phyloP scores from a whole-genome alignment of 2,329 filamentous ascomycete species.

The Didymella lethalis region DNA sequence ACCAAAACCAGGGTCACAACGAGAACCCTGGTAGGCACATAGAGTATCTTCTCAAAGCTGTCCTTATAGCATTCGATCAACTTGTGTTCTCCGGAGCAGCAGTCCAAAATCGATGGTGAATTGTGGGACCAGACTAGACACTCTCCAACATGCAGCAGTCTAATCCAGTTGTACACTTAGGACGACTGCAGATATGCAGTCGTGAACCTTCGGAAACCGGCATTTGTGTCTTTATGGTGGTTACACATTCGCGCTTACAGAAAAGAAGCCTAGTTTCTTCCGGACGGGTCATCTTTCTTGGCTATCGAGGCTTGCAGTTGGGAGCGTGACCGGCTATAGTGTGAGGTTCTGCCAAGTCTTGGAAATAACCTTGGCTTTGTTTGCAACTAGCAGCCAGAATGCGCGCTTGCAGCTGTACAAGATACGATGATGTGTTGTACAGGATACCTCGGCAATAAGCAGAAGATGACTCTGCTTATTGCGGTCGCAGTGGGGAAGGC shows the following conservation, averaged over 20 bases:
- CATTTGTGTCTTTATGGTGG: too few relatives aligned
- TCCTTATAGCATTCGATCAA: too few relatives aligned
- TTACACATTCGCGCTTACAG: neutral
- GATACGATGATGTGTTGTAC: neutral
- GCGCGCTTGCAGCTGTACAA: neutral
- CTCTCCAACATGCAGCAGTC: too few relatives aligned
- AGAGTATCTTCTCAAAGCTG: too few relatives aligned
- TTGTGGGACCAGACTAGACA: too few relatives aligned
- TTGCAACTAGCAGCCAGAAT: neutral
- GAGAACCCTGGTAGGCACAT: neutral
- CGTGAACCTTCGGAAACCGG: neutral
- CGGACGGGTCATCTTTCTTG: neutral
- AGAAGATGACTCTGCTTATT: neutral
- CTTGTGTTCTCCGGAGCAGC: too few relatives aligned
- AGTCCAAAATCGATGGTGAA: too few relatives aligned
- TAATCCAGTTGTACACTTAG: too few relatives aligned
- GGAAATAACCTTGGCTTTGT: neutral
- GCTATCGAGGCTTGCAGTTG: neutral
- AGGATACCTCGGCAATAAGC: neutral
- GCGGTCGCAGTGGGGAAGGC: neutral
- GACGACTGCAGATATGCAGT: neutral
- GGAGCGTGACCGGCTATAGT: neutral
- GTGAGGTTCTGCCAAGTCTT: neutral
- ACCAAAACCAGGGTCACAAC: neutral
- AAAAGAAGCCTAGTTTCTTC: neutral